Evolutionary conservation across 1,284 basidiomycete genomes (phyloP).

Genomic region (Ganoderma leucocontextum): DNA sequence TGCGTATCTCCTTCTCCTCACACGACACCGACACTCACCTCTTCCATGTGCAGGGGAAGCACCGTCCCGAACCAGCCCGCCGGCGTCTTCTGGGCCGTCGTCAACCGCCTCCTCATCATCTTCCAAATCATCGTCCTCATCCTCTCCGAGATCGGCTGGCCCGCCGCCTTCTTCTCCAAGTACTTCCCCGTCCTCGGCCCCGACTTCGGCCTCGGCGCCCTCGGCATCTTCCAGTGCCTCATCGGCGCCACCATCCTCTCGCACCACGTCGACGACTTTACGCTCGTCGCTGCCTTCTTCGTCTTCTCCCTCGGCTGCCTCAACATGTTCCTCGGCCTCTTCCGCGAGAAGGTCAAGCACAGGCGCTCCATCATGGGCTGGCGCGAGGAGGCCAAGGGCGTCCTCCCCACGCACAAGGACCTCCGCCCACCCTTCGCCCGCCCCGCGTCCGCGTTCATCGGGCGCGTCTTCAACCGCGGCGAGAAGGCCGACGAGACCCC

Average conservation of each 20-base stretch:
- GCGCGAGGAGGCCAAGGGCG: conserved; percentile 61
- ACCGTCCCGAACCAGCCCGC: conserved; percentile 89
- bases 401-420: conserved; percentile 60
- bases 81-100: conserved; percentile 87
- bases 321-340: conserved; percentile 83
- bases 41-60: conserved; percentile 56
- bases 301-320: conserved; percentile 86
- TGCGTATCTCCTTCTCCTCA: conserved; percentile 46
- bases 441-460: conserved; percentile 35
- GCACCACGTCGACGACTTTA: conserved; percentile 80
- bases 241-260: conserved; percentile 85
- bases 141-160: conserved; percentile 75
- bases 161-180: conserved; percentile 72
- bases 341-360: conserved; percentile 67
- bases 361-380: conserved; percentile 70
- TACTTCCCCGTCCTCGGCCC: conserved; percentile 90
- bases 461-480: conserved; percentile 36
- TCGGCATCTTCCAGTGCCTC: conserved; percentile 87
- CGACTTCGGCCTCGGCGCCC: conserved; percentile 81
- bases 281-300: conserved; percentile 87
- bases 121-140: conserved; percentile 79
- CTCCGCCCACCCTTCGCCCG: conserved; percentile 42
- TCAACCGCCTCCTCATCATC: conserved; percentile 84
- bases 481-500: conserved; percentile 19
- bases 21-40: conserved; percentile 12